phyloP scores from a whole-genome alignment of 176 grass and related monocot species.

The Chloris gayana region DNA sequence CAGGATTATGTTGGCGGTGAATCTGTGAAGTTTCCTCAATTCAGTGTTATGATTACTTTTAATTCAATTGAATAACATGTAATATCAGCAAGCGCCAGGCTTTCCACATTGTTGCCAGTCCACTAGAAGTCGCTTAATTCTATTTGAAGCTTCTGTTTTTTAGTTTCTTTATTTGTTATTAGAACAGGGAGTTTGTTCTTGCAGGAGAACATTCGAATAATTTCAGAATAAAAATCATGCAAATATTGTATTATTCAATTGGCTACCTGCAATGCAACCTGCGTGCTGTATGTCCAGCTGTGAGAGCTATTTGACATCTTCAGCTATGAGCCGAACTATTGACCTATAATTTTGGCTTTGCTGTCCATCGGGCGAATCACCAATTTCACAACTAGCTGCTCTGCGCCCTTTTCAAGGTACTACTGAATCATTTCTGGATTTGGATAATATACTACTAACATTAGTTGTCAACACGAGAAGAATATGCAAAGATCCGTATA shows the following conservation, averaged over 20 bases:
- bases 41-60: not conserved
- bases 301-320: not conserved
- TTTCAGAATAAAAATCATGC: not conserved
- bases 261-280: not conserved
- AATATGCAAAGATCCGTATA: conserved; percentile 27
- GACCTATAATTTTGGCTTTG: not conserved
- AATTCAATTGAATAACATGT: not conserved
- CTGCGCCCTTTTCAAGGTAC: not conserved
- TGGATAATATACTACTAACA: not conserved
- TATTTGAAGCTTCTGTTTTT: not conserved
- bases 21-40: no score
- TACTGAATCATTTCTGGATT: not conserved
- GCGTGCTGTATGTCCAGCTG: not conserved
- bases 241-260: not conserved
- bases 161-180: not conserved
- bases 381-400: not conserved
- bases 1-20: no score
- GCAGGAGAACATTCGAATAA: not conserved
- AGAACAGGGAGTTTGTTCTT: not conserved
- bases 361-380: not conserved
- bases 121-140: not conserved
- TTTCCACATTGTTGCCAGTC: not conserved
- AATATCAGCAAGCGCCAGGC: not conserved
- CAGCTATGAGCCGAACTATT: not conserved
- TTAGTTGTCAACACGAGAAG: not conserved